phyloP scores from a whole-genome alignment of 306 rosid genomes.

The Abrus pulchellus region DNA sequence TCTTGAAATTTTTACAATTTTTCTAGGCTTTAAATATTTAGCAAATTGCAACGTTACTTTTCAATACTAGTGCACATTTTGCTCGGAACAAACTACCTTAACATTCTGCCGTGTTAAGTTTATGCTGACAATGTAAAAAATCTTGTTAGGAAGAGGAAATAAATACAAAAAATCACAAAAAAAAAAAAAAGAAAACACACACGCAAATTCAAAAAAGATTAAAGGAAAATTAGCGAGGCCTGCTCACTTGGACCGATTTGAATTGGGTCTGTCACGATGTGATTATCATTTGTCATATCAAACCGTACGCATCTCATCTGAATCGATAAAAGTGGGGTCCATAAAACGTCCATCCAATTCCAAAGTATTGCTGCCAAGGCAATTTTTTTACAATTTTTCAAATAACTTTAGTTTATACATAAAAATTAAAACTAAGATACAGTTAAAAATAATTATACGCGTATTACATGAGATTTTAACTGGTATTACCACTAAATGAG shows the following conservation, averaged over 20 bases:
- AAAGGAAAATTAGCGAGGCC: not conserved
- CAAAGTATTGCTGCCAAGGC: not conserved
- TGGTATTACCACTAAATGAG: too few species aligned
- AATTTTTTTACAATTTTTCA: too few species aligned
- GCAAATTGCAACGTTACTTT: not conserved
- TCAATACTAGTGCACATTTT: not conserved
- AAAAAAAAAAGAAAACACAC: too few species aligned
- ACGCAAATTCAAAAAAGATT: too few species aligned
- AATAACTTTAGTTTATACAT: too few species aligned
- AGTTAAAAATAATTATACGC: too few species aligned
- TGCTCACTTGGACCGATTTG: not conserved
- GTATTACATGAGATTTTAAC: too few species aligned
- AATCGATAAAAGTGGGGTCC: slow-evolving; percentile 4
- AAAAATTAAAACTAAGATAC: too few species aligned
- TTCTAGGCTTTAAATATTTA: too few species aligned
- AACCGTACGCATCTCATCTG: not conserved
- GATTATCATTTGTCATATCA: not conserved
- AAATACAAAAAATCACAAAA: too few species aligned
- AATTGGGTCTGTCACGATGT: not conserved
- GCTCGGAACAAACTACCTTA: not conserved
- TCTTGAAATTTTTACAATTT: not conserved
- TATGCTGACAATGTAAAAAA: not conserved
- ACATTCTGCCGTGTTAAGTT: too few species aligned
- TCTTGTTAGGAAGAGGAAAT: too few species aligned
- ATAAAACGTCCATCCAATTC: not conserved